Evolutionary conservation across 257 asterid genomes (phyloP).

Genomic region (Penstemon barbatus): DNA sequence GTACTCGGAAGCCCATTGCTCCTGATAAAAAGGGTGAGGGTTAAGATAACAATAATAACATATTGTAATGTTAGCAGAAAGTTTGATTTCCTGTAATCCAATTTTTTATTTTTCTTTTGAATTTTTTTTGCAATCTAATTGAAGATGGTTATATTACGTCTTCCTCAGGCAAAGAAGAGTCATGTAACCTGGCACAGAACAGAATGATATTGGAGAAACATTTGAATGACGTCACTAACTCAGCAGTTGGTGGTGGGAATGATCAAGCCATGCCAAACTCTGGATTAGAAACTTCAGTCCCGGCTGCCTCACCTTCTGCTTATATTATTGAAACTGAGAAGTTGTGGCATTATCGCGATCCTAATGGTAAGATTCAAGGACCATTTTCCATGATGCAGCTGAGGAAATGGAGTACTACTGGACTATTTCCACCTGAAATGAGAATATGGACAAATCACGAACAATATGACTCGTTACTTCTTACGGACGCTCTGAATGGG

Average conservation of each 20-base stretch:
- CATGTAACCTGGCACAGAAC: conserved; percentile 11
- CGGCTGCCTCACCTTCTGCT: conserved; percentile 39
- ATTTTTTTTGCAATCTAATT: conserved; percentile 8
- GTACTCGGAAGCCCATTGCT: conserved; percentile 31
- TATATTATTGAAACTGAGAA: conserved; percentile 64
- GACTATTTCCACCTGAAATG: conserved; percentile 83
- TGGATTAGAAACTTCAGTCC: conserved; percentile 48
- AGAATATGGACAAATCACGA: conserved; percentile 87
- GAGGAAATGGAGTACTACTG: conserved; percentile 79
- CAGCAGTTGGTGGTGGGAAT: conserved; percentile 30
- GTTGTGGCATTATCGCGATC: conserved; percentile 97
- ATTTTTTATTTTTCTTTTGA: too few species aligned
- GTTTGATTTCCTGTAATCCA: background rate
- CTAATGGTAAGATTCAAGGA: conserved; percentile 85
- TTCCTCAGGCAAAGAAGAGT: conserved; percentile 64
- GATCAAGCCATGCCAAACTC: conserved; percentile 45
- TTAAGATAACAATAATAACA: background rate
- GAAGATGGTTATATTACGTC: conserved; percentile 13
- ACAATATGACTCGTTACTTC: conserved; percentile 68
- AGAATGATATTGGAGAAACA: conserved; percentile 27
- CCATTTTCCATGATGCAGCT: conserved; percentile 90
- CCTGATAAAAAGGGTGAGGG: conserved; percentile 41
- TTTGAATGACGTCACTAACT: conserved; percentile 24
- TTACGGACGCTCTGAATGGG: conserved; percentile 63
- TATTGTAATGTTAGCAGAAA: conserved; percentile 2